Percentiles rank a stretch among this genome's conserved stretches.
Conservation (phyloP, 495 filamentous ascomycete genomes). For the Oleoguttula mirabilis region DNA sequence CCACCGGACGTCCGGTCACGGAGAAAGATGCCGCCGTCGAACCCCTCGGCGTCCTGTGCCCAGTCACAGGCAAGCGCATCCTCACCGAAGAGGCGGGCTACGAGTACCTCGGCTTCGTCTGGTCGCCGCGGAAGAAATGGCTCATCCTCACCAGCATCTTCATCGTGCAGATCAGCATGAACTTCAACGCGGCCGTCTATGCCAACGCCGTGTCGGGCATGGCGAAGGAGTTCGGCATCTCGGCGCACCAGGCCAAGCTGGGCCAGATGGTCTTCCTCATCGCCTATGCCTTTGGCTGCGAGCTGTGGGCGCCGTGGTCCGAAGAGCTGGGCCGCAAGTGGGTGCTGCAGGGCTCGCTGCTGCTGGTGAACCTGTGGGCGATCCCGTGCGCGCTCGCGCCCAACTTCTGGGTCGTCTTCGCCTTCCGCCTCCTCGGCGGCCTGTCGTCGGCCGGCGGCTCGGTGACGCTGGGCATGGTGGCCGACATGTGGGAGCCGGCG, state of each 20-base stretch:
- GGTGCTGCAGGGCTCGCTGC: slow-evolving; percentile 54
- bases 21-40: too few relatives aligned
- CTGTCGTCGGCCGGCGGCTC: slow-evolving; percentile 64
- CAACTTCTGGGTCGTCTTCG: slow-evolving; percentile 56
- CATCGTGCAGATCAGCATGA: slow-evolving; percentile 68
- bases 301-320: slow-evolving; percentile 73
- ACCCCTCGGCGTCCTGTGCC: too few relatives aligned
- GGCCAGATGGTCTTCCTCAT: slow-evolving; percentile 63
- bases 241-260: slow-evolving; percentile 45
- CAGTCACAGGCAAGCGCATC: slow-evolving; percentile 44
- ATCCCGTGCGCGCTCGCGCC: slow-evolving; percentile 60
- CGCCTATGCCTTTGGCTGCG: slow-evolving; percentile 66
- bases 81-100: slow-evolving; percentile 50
- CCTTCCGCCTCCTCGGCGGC: slow-evolving; percentile 56
- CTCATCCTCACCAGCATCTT: slow-evolving; percentile 60
- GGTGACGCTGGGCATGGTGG: slow-evolving; percentile 73
- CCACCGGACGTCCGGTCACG: too few relatives aligned
- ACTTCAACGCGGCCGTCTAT: slow-evolving; percentile 69
- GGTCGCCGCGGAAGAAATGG: slow-evolving; percentile 60
- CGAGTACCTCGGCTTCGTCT: slow-evolving; percentile 52
- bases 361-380: slow-evolving; percentile 65
- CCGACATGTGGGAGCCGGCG: slow-evolving; percentile 66
- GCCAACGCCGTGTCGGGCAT: slow-evolving; percentile 51
- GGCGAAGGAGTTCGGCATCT: slow-evolving; percentile 48
- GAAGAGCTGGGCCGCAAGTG: slow-evolving; percentile 64